Evolutionary conservation across 495 filamentous ascomycete species (phyloP), one percentile per base, ranked within the genome.

Genomic region (Collariella sp.): DNA sequence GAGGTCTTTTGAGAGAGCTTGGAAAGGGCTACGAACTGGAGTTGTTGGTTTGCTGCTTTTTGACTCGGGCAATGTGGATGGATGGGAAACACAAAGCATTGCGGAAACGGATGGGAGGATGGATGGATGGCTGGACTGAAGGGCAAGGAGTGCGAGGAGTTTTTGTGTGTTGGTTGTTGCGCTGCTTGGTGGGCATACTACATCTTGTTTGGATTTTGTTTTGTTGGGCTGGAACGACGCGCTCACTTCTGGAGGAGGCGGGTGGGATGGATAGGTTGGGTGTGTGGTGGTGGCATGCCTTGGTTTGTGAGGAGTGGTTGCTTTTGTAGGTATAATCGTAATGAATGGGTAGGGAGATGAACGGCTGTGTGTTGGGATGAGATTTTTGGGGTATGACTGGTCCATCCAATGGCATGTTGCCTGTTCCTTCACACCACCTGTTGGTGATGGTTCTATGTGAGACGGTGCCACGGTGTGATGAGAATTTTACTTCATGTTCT

Each of bases 321-420:
- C 10, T 31, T 9, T 46, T 36, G 50, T 53, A 53, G 41, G 50
- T 22, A 39, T 45, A 53, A 53, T 53, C 42, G 34, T 53, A 53
- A 48, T 48, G 33, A 33, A 46, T 53, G 50, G 36, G 46, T 45
- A 31, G 20, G n/a, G 22, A 19, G 18, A 18, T 36, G 16, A 22
- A 10, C 22, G n/a, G 3, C 13, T 7, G 31, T 47, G 15, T 47
- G 2, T 12, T 34, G 6, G 31, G 5, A 12, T 34, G 6, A 12
- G 5, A 5, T 34, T 12, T 34, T 34, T 34, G 6, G 31, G 31
- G n/a, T n/a, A n/a, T n/a, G n/a, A n/a, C n/a, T n/a, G n/a, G n/a
- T n/a, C n/a, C n/a, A n/a, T n/a, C n/a, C n/a, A n/a, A n/a, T n/a
- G n/a, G n/a, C n/a, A n/a, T n/a, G n/a, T n/a, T n/a, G n/a, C n/a